Base-by-base conservation (phyloP, 2,329 filamentous ascomycete species). In the Colletotrichum spinosum region DNA sequence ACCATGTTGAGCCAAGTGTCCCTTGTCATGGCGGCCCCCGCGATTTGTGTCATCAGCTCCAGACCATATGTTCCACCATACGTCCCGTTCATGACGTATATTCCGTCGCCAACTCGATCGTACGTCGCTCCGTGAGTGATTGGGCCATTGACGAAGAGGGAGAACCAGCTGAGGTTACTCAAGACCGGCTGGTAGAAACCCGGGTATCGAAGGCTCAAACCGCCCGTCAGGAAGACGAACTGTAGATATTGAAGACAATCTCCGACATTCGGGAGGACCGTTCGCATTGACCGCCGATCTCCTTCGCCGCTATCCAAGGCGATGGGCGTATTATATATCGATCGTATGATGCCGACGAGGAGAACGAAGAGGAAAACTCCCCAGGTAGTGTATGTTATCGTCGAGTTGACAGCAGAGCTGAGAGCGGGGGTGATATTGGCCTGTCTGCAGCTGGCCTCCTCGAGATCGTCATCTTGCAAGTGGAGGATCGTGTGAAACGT, bases 221-320 rank as follows among this genome's bases (percentile, higher is more conserved):
- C 86, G 4, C 90, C 90, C 0, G 90, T 88, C 65, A 94, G 80
- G 50, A 93, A 89, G 54, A 91, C 83, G 72, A 92, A 93, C 71
- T 94, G 91, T 11, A 94, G 85, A 73, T 93, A 93, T 70, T 92
- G 88, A 41, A 94, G 79, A 71, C 90, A 93, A 72, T 93, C 69
- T 13, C 69, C 71, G 9, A 73, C 67, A 6, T 68, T 65, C 3
- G 69, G 70, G 6, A 72, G 68, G 34, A 69, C 42, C 15, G 67
- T 53, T 25, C 50, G 58, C 54, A 55, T 41, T 4, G 52, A 33
- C 54, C 44, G 41, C 55, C 49, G 33, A 34, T 54, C 45, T 17
- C 48, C 50, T 8, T 58, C 49, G 8, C 25, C 25, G 25, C 4
- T 25, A 25, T 61, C 54, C 7, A 65, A 10, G 8, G 49, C 41